Base-by-base conservation (phyloP, 2,329 filamentous ascomycete genomes). In the Laburnicola sp. region DNA sequence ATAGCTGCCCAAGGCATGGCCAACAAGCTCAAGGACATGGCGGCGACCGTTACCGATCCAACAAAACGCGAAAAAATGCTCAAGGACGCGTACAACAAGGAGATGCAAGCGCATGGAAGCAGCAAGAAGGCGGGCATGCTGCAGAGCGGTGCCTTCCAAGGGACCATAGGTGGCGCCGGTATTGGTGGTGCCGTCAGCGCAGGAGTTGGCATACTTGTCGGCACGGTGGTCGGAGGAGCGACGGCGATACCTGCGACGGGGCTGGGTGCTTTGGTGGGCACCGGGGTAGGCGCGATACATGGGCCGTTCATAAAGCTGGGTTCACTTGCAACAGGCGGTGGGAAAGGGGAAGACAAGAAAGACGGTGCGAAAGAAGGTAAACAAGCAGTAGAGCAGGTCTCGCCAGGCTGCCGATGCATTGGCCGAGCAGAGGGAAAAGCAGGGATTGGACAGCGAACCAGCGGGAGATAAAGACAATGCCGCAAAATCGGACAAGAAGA, bases 241-340 rank as follows among this genome's bases (percentile, higher is more conserved):
- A 69, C 70, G 21, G 67, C 71, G 5, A 65, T 76, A 46, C 74
- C 74, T 3, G 69, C 69, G 8, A 73, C 73, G 34, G 71, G 65
- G 10, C 54, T 77, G 4, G 74, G 74, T 0, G 74, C 69, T 0
- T 46, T 77, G 43, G 71, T 75, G 0, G 75, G 75, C 0, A 65
- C 66, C 2, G 75, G 74, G 0, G 72, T 73, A 7, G 75, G 75
- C 2, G 70, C 70, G 7, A 64, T 74, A 10, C 71, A 75, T 60
- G 75, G 75, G 30, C 75, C 75, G 9, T 76, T 69, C 60, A 70
- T 77, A 22, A 76, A 74, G 59, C 50, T 76, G 44, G 58, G 60
- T 3, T 56, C 59, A 39, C 39, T 59, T 27, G 63, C 58, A 30
- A 55, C 51, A 32, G 60, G 53, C 0, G 59, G 50, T 35, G 55